Evolutionary conservation across 306 rosid species (phyloP), one percentile per base, ranked within the genome.

Genomic region (Urtica urens): DNA sequence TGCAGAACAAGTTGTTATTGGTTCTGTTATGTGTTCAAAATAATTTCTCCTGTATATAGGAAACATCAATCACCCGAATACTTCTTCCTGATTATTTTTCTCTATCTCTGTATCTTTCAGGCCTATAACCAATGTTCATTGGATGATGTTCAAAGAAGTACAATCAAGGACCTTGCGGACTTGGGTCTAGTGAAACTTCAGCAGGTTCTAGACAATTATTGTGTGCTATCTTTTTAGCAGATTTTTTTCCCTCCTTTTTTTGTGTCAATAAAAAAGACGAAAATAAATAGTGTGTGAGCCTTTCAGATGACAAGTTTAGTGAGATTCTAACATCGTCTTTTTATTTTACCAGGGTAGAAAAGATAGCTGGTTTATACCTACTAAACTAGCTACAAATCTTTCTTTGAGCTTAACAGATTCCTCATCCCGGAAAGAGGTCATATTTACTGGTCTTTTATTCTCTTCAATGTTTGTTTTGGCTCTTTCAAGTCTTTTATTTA

Each of bases 281-380:
- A 8, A 7, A 31, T 7, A 31, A 7, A 4, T 28, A 28, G 33
- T 4, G 33, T 4, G 33, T 4, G 33, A 18, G 28, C 60, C 60
- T 42, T 46, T 27, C 37, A 48, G 51, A 58, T 61, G 55, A 37
- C 39, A 22, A 52, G 57, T 65, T 17, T 23, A 25, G 12, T 14
- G 6, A 52, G 38, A 25, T 64, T 47, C 39, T 19, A 15, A 39
- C n/a, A 9, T 17, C 17, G 42, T 50, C 57, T 55, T 20, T 49
- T 37, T 14, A 43, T 60, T 54, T 70, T 38, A 55, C 37, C 66
- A 90, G 95, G 99, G 99, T 25, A 75, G 87, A 70, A 90, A 85
- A 52, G 99, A 86, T 28, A 77, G 95, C 58, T 90, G 99, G 95
- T 85, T 90, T 64, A 70, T 90, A 62, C 99, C 99, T 50, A 81